Evolutionary conservation across 139 green algal species (phyloP).

Genomic region (Protoeuglena noctilucae): DNA sequence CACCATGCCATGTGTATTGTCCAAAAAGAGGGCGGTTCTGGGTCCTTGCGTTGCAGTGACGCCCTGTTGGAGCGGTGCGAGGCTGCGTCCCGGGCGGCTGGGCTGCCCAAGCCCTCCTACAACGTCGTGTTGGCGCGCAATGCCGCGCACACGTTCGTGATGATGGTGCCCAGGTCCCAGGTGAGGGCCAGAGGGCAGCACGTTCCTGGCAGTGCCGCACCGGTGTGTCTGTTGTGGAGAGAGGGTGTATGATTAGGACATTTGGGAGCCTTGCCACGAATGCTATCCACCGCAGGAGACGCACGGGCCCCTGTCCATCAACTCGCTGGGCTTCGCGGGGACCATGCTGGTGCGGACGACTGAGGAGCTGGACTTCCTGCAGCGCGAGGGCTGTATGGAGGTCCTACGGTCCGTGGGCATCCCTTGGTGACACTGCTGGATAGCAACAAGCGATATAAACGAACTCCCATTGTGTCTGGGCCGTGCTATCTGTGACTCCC

Average conservation of each 20-base stretch:
- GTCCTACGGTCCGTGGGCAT: constrained; percentile 33
- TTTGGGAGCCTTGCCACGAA: too few relatives aligned
- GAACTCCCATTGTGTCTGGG: too few relatives aligned
- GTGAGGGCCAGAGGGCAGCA: too few relatives aligned
- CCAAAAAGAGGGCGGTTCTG: not conserved
- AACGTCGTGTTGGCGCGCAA: constrained; percentile 29
- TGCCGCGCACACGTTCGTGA: too few relatives aligned
- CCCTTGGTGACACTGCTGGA: constrained; percentile 27
- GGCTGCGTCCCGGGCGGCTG: not conserved
- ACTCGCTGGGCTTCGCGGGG: constrained; percentile 59
- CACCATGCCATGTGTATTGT: not conserved
- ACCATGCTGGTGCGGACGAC: constrained; percentile 41
- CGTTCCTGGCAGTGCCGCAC: too few relatives aligned
- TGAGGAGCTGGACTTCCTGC: constrained; percentile 37
- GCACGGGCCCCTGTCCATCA: constrained; percentile 30
- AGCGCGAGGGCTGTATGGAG: constrained; percentile 16
- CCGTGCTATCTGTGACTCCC: too few relatives aligned
- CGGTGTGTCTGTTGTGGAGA: too few relatives aligned
- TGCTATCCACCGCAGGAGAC: constrained; percentile 22
- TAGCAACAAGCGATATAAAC: too few relatives aligned
- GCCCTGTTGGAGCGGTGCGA: not conserved
- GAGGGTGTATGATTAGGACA: too few relatives aligned
- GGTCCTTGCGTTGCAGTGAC: not conserved
- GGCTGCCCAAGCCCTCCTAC: constrained; percentile 15
- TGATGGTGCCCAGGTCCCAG: constrained; percentile 12